Evolutionary conservation across 768 basidiomycete genomes (phyloP).

Genomic region (Jaapia argillacea): DNA sequence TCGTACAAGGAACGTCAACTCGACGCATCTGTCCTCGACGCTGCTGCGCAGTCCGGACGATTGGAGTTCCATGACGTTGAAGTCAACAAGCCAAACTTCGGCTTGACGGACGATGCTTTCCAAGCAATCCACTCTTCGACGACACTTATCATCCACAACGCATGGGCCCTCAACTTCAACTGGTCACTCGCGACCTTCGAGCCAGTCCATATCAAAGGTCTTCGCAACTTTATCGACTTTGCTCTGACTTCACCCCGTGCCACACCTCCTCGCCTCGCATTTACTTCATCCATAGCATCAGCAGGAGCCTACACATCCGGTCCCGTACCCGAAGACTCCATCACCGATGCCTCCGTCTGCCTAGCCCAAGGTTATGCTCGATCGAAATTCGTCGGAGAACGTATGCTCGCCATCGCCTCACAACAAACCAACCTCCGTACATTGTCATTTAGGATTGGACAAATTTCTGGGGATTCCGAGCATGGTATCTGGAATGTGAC

Average conservation of each 20-base stretch:
- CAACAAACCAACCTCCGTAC: not conserved
- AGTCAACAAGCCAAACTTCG: constrained; percentile 2
- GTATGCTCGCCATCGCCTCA: constrained; percentile 1
- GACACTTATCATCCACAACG: constrained; percentile 7
- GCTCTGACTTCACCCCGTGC: constrained; percentile 5
- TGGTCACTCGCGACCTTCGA: constrained; percentile 8
- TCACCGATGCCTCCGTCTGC: constrained; percentile 1
- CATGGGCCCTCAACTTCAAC: constrained; percentile 10
- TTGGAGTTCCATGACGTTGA: constrained; percentile 1
- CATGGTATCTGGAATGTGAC: constrained; percentile 6
- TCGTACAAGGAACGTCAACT: not conserved
- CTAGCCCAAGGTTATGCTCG: constrained; percentile 1
- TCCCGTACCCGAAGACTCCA: not conserved
- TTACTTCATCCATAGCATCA: constrained; percentile 5
- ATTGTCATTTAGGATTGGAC: constrained; percentile 2
- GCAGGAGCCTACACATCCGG: not conserved
- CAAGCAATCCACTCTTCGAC: not conserved
- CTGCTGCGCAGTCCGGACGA: not conserved
- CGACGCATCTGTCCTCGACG: not conserved
- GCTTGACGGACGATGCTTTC: not conserved
- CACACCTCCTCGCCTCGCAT: constrained; percentile 2
- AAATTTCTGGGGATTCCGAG: constrained; percentile 4
- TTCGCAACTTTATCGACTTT: constrained; percentile 9
- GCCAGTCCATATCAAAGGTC: constrained; percentile 7
- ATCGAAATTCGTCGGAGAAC: constrained; percentile 5